A percentile compares a stretch with the other conserved stretches of the same genome.
These are phyloP conservation scores for Spencermartinsiella europaea DNA, from an alignment of 805 yeast genomes.

Conservation along the genomic window DNA sequence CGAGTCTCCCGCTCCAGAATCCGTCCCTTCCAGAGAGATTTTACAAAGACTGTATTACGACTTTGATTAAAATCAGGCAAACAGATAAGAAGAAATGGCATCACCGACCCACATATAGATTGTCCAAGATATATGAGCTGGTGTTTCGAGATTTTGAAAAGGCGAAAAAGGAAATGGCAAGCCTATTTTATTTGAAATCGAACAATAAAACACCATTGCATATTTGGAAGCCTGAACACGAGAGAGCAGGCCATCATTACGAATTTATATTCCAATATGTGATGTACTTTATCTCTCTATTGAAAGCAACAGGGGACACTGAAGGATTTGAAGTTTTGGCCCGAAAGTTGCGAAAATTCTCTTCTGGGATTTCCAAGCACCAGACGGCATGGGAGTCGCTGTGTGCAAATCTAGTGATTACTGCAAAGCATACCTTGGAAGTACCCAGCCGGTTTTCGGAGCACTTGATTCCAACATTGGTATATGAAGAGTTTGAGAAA, in stretches of 20 bases:
- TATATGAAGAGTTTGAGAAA: slow-evolving; percentile 40
- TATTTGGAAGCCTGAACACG: slow-evolving; percentile 91
- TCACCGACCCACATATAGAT: slow-evolving; percentile 71
- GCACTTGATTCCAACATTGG: slow-evolving; percentile 40
- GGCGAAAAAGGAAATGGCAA: slow-evolving; percentile 62
- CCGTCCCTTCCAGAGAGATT: slow-evolving; percentile 25
- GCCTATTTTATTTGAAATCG: slow-evolving; percentile 59
- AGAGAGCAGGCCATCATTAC: slow-evolving; percentile 91
- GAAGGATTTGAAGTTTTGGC: slow-evolving; percentile 54
- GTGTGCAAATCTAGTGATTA: slow-evolving; percentile 46
- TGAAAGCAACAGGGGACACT: slow-evolving; percentile 51
- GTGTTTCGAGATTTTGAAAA: slow-evolving; percentile 46
- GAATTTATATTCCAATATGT: slow-evolving; percentile 69
- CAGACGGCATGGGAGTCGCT: slow-evolving; percentile 62
- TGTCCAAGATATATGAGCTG: slow-evolving; percentile 57
- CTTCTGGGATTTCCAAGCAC: slow-evolving; percentile 68
- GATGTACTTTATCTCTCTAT: slow-evolving; percentile 52
- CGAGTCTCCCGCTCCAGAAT: too few species aligned
- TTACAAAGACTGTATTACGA: slow-evolving; percentile 38
- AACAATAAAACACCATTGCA: slow-evolving; percentile 65
- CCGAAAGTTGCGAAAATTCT: slow-evolving; percentile 71
- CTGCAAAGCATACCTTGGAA: slow-evolving; percentile 42
- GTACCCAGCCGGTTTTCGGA: slow-evolving; percentile 50
- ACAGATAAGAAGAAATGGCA: slow-evolving; percentile 88
- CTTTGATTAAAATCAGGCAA: slow-evolving; percentile 43